A percentile compares a stretch with the other conserved stretches of the same genome.
These are phyloP conservation scores for Tremella yokohamensis DNA, from an alignment of 768 basidiomycete species.

Conservation along the genomic window DNA sequence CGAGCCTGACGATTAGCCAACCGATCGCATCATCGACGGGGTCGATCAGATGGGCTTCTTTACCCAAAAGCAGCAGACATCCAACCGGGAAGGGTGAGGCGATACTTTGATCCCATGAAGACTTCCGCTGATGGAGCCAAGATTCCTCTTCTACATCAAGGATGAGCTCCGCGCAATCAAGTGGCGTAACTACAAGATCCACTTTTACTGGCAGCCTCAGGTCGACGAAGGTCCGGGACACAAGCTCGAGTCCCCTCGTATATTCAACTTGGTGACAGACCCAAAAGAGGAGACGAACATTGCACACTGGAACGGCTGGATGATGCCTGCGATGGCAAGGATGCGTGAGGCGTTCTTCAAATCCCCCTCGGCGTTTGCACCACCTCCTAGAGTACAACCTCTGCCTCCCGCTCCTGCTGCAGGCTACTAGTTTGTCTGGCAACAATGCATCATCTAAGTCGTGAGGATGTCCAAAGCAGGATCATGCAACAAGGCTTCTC, in stretches of 20 bases:
- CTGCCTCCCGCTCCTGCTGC: too few species aligned
- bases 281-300: slow-evolving; percentile 2
- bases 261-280: background rate
- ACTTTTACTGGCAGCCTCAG: slow-evolving; percentile 1
- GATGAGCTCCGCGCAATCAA: slow-evolving; percentile 1
- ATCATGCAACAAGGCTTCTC: too few species aligned
- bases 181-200: slow-evolving; percentile 1
- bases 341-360: background rate
- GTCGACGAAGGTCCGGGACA: background rate
- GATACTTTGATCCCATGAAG: too few species aligned
- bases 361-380: background rate
- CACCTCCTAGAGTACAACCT: too few species aligned
- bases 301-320: background rate
- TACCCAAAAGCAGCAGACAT: too few species aligned
- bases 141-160: slow-evolving; percentile 3
- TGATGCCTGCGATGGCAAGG: background rate
- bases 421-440: too few species aligned
- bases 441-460: too few species aligned
- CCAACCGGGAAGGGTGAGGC: too few species aligned
- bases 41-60: too few species aligned
- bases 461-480: too few species aligned
- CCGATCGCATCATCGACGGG: too few species aligned
- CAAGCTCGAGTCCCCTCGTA: slow-evolving; percentile 5
- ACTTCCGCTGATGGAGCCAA: background rate
- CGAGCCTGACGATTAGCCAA: too few species aligned